phyloP scores from a whole-genome alignment of 78 protist species.

The Capsaspora owczarzaki region DNA sequence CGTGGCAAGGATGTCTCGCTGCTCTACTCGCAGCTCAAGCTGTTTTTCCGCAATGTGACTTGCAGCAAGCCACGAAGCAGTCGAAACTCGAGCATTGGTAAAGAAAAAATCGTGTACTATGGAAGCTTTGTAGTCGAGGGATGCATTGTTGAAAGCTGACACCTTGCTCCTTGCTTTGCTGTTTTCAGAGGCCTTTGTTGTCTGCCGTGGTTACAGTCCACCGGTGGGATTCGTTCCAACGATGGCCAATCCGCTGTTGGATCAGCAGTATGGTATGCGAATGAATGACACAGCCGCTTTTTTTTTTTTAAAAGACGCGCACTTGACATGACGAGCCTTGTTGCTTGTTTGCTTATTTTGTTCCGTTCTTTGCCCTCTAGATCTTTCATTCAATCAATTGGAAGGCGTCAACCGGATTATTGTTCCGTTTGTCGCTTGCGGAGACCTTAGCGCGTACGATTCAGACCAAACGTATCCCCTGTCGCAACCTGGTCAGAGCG shows the following conservation, averaged over 20 bases:
- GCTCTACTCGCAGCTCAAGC: slow-evolving; percentile 67
- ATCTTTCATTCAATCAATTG: not conserved
- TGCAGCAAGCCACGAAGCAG: slow-evolving; percentile 80
- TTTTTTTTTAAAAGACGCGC: too few relatives aligned
- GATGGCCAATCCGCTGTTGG: slow-evolving; percentile 29
- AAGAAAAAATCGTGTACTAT: too few relatives aligned
- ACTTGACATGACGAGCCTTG: not conserved
- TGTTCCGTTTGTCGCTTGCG: slow-evolving; percentile 82
- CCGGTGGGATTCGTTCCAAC: slow-evolving; percentile 60
- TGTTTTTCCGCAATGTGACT: slow-evolving; percentile 75
- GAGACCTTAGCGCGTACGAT: slow-evolving; percentile 73
- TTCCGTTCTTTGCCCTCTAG: not conserved
- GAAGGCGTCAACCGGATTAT: slow-evolving; percentile 17
- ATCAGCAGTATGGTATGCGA: not conserved
- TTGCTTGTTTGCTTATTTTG: not conserved
- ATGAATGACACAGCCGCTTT: too few relatives aligned
- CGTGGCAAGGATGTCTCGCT: slow-evolving; percentile 76
- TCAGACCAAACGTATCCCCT: slow-evolving; percentile 44
- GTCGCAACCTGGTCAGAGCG: not conserved
- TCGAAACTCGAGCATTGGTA: slow-evolving; percentile 64
- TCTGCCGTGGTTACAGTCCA: slow-evolving; percentile 46
- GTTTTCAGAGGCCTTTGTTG: slow-evolving; percentile 32
- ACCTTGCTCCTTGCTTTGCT: not conserved
- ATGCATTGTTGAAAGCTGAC: not conserved
- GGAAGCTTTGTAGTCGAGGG: too few relatives aligned